Base-by-base conservation (phyloP, 805 yeast species). In the Priceomyces melissophilus region DNA sequence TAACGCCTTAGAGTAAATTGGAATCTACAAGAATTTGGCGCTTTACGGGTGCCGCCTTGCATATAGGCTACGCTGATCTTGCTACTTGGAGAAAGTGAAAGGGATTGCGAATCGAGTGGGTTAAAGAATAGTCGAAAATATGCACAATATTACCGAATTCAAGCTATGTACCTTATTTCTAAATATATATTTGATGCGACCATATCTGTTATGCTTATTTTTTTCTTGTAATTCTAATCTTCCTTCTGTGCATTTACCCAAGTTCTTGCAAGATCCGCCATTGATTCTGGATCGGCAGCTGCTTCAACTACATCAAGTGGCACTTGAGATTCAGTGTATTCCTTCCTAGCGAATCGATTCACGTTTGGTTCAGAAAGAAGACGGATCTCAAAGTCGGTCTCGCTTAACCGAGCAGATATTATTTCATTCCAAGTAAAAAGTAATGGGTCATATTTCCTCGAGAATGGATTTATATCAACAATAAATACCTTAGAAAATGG, bases 231-330 rank as follows among this genome's bases (percentile, higher is more conserved):
- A 20, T 4, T 20, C 25, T 20, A 4, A n/a, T 20, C 4, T 20
- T 20, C 4, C 8, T 20, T 8, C 28, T 39, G 43, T n/a, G 29
- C 17, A 10, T 34, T 55, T 6, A 52, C 54, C 88, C 88, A 84
- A 42, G 79, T 71, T 43, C 70, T 70, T 0, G 85, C 79, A 47
- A 86, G 63, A 38, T 84, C 89, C 10, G 78, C 81, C 75, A 88
- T 82, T 0, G 84, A 76, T 14, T 73, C 70, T 0, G 90, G 75
- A 49, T 84, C 81, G 50, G 79, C 53, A 27, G 86, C 73, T 2
- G 96, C 96, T 57, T 88, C 93, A 3, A 93, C 84, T 14, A 93
- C 79, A 54, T 93, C 99, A 39, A 76, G 72, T 0, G 99, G 99
- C 2, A 93, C 96, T 54, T 87, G 90, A 58, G 82, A 87, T 52